Evolutionary conservation across 2,329 filamentous ascomycete species (phyloP), one percentile per base, ranked within the genome.

Genomic region (Hymenoscyphus occultus): DNA sequence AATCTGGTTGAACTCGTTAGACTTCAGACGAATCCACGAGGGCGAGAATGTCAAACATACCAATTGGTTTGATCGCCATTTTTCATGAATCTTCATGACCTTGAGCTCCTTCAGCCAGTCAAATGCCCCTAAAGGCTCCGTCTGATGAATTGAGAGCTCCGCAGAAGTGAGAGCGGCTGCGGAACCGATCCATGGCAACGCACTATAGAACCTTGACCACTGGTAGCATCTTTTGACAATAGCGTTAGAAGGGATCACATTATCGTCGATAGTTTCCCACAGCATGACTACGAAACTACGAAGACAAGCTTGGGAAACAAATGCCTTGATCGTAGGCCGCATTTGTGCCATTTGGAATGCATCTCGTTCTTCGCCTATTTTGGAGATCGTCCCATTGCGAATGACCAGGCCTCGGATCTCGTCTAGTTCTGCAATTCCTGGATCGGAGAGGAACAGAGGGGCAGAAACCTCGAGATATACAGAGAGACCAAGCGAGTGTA

Each of bases 371-470:
- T 78, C 72, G 5, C 80, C 80, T 60, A 78, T 76, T 5, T 71
- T 70, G 3, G 79, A 74, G 39, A 81, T 81, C 19, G 76, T 78
- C 1, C 78, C 80, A 68, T 80, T 81, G 57, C 78, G 75, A 59
- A 80, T 75, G 54, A 81, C 76, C 42, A 81, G 62, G 4, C 80
- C 80, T 2, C 73, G 71, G 19, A 80, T 54, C 56, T 70, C 66
- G 12, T 69, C 42, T 16, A 74, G 61, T 62, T 71, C 66, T 60
- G 65, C 62, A 39, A 71, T 54, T 56, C 60, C 63, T 10, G 66
- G 64, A 22, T 71, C 68, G 6, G n/a, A 59, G 5, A 75, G 58
- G 61, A 73, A 75, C 12, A 67, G 56, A n/a, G 73, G 73, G 22
- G 64, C 58, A 16, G 65, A 64, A 31, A 67, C 61, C 62, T 75